phyloP scores from a whole-genome alignment of 2,329 filamentous ascomycete genomes.

The Aspergillus udagawae region DNA sequence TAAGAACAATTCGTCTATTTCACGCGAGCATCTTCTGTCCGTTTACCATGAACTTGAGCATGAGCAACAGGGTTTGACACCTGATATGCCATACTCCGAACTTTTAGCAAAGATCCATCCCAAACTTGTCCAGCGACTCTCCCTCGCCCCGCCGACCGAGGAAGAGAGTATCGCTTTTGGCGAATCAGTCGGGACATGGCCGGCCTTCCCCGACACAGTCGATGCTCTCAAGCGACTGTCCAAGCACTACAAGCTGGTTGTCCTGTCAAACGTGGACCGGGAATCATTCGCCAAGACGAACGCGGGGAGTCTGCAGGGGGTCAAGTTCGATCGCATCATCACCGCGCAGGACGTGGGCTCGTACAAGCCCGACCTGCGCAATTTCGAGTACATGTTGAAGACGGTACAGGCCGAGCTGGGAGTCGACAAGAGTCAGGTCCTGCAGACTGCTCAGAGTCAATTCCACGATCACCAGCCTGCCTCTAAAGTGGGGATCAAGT shows the following conservation, averaged over 20 bases:
- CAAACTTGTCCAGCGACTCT: conserved; percentile 29
- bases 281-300: conserved; percentile 48
- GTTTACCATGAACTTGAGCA: conserved; percentile 34
- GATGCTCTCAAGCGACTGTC: conserved; percentile 48
- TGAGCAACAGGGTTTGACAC: conserved; percentile 51
- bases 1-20: conserved; percentile 37
- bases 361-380: conserved; percentile 64
- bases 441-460: conserved; percentile 67
- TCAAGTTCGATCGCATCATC: conserved; percentile 60
- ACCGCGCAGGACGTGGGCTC: conserved; percentile 68
- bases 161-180: conserved; percentile 47
- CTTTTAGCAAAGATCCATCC: conserved; percentile 51
- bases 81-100: conserved; percentile 56
- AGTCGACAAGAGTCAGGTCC: conserved; percentile 52
- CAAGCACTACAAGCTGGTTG: conserved; percentile 52
- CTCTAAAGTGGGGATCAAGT: conserved; percentile 56
- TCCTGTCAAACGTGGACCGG: conserved; percentile 56
- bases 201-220: conserved; percentile 55
- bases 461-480: conserved; percentile 65
- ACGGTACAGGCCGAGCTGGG: conserved; percentile 53
- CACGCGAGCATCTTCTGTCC: conserved; percentile 18
- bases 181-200: conserved; percentile 48
- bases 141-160: conserved; percentile 10
- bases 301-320: conserved; percentile 46
- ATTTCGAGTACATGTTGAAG: conserved; percentile 63